Percentiles rank a stretch among this genome's conserved stretches.
Evolutionary conservation across 2,329 filamentous ascomycete genomes (phyloP).

Genomic region (Ploettnerulaceae sp.): DNA sequence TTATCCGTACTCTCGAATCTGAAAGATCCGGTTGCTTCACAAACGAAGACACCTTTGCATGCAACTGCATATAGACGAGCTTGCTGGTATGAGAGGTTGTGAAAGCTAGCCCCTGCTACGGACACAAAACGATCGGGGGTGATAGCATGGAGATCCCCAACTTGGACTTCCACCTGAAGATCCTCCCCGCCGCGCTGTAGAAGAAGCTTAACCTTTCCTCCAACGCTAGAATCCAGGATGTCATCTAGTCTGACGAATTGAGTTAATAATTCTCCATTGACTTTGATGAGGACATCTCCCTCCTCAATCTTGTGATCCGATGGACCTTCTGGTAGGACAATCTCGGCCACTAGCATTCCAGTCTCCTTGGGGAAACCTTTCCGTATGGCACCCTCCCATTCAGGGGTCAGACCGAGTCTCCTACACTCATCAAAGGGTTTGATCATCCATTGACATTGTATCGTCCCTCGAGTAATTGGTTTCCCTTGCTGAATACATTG

Average conservation of each 20-base stretch:
- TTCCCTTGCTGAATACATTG: conserved; percentile 75
- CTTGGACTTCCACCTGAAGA: conserved; percentile 75
- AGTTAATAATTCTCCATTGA: conserved; percentile 88
- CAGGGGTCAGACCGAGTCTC: conserved; percentile 74
- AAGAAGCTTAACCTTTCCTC: conserved; percentile 68
- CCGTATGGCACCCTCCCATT: conserved; percentile 83
- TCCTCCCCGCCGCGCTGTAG: conserved; percentile 87
- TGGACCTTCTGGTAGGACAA: conserved; percentile 85
- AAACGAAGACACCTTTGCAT: conserved; percentile 88
- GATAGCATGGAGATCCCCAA: conserved; percentile 88
- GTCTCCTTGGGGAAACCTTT: conserved; percentile 86
- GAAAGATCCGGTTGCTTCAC: conserved; percentile 92
- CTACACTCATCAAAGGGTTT: conserved; percentile 98
- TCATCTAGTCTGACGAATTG: conserved; percentile 90
- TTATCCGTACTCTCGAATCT: conserved; percentile 86
- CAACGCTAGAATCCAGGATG: conserved; percentile 84
- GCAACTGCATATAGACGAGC: conserved; percentile 92
- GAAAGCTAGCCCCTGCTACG: conserved; percentile 90
- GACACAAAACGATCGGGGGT: conserved; percentile 94
- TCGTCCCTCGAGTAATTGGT: conserved; percentile 83
- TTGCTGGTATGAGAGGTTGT: conserved; percentile 95
- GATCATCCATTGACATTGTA: conserved; percentile 94
- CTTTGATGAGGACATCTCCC: conserved; percentile 87
- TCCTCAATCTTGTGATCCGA: conserved; percentile 85
- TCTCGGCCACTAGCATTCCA: conserved; percentile 95